Base-by-base conservation (phyloP, 192 early-diverging fungal species). In the Physocladia obscura region DNA sequence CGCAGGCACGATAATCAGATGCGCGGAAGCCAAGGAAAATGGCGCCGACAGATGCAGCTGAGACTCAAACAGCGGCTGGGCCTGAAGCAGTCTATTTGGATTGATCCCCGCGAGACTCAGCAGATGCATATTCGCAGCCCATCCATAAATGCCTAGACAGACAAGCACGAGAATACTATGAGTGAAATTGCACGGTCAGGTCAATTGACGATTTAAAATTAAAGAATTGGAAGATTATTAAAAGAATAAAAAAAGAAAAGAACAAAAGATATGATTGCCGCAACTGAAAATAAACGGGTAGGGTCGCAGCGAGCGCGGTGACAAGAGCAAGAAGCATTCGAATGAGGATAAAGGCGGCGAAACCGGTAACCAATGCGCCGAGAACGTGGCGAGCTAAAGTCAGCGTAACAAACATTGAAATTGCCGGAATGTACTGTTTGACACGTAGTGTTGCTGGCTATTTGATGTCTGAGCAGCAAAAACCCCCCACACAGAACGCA, bases 111-210 rank as follows among this genome's bases (percentile, higher is more conserved):
- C 36, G 2, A 60, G 49, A n/a, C 32, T 21, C 26, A 84, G 74
- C 21, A 81, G 57, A 59, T 79, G 71, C 19, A 84, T 57, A 54
- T 84, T 84, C 35, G 70, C 51, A 5, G 80, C 76, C 80, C 80
- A 84, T 67, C 80, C 75, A 73, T 79, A 82, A 21, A 82, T 44
- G 15, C 77, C 79, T 2, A 84, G 67, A 63, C 69, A 50, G 38
- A 71, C 29, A 24, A 82, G 75, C 11, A 84, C 50, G 4, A 84
- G 78, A 17, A 82, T 50, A 52, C 76, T 81, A 56, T 73, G 74
- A 74, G 74, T n/a, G 11, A 8, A 44, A n/a, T n/a, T 8, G 8
- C 40, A 44, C 11, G 11, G n/a, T 44, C 40, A 44, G 40, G 40
- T 44, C n/a, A 44, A 8, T 44, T n/a, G 8, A n/a, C 8, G 40